A percentile compares a stretch with the other conserved stretches of the same genome.
Evolutionary conservation across 73 alveolate species (phyloP).

Genomic region (Blepharisma japonicum): DNA sequence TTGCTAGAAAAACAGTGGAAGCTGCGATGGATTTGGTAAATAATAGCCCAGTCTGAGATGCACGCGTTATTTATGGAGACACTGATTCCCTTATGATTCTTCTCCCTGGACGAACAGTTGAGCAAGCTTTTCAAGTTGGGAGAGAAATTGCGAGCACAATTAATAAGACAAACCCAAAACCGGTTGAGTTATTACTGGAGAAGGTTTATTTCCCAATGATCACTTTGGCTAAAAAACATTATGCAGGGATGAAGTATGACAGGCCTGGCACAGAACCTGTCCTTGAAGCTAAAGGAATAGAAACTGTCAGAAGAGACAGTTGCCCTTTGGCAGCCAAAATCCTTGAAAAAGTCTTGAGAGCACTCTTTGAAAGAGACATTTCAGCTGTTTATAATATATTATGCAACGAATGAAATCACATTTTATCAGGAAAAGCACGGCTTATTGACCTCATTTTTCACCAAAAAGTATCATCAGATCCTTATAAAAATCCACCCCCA

Average conservation of each 20-base stretch:
- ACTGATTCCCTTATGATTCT: constrained; percentile 96
- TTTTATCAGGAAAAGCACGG: constrained; percentile 66
- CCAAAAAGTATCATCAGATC: constrained; percentile 83
- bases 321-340: constrained; percentile 77
- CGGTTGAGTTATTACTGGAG: constrained; percentile 94
- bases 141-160: constrained; percentile 74
- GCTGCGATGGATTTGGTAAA: constrained; percentile 66
- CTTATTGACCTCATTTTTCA: constrained; percentile 85
- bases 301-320: constrained; percentile 90
- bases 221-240: constrained; percentile 86
- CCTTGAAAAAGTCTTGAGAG: constrained; percentile 77
- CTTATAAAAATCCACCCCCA: constrained; percentile 77
- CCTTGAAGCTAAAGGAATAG: constrained; percentile 93
- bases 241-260: constrained; percentile 93
- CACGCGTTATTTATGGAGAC: constrained; percentile 98
- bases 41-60: constrained; percentile 41
- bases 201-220: constrained; percentile 88
- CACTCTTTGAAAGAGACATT: constrained; percentile 79
- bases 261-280: constrained; percentile 66
- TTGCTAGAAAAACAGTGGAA: constrained; percentile 84
- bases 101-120: constrained; percentile 70
- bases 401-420: constrained; percentile 79
- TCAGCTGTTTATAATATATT: constrained; percentile 70
- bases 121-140: constrained; percentile 86
- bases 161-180: constrained; percentile 82